Evolutionary conservation across 768 basidiomycete species (phyloP), one percentile per base, ranked within the genome.

Genomic region (Epithele typhae): DNA sequence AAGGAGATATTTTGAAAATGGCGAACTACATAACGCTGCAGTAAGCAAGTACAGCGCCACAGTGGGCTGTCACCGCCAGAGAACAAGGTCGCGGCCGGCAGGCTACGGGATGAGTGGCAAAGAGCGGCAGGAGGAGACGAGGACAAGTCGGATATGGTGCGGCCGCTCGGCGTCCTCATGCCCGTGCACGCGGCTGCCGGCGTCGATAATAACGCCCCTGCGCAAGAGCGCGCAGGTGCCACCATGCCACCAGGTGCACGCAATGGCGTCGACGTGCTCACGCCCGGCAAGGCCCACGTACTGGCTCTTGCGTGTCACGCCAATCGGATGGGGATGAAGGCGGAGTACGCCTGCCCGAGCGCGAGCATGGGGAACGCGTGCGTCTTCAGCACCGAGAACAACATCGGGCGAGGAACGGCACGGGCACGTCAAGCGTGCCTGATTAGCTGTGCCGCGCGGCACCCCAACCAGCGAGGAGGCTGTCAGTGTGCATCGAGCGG

Each of bases 241-340:
- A 51, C 87, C n/a, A n/a, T n/a, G n/a, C n/a, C n/a, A 88, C 91
- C 91, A 92, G 2, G 88, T 87, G 55, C 84, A 87, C 3, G 67
- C 75, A 23, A 84, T 63, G 9, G 54, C 51, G 30, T 46, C 49
- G 12, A 72, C 63, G 21, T 58, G 50, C 15, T 15, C 47, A 21
- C 69, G 45, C 17, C 41, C 35, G 11, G 52, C 50, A 30, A 74
- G 36, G n/a, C 64, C 69, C 25, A 69, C 58, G 27, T 87, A 64
- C 63, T 94, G 92, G 14, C 69, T 68, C 56, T 89, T 90, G 40
- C 76, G 68, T 57, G 89, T 77, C 3, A 87, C 84, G 15, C 92
- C 92, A 17, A 84, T 58, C 1, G 68, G 70, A 0, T 67, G 40
- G 66, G 62, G 10, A 75, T 58, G 38, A 73, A 47, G 18, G 77